Conservation (phyloP, 164 flowering plant species). For the Aristolochia californica region DNA sequence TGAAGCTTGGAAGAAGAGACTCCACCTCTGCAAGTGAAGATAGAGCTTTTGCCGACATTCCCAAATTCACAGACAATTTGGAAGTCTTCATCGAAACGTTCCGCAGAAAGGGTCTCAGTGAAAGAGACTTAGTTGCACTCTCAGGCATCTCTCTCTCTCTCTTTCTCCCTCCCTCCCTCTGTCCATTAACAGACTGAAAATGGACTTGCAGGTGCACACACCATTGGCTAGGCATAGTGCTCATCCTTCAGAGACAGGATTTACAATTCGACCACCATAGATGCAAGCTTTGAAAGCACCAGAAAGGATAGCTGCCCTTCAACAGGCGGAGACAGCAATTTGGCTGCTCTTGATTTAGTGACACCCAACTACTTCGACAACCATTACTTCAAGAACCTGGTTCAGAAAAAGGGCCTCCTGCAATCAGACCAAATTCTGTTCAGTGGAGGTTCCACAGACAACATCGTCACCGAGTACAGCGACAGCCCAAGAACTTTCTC, state of each 20-base stretch:
- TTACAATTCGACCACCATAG: slow-evolving; percentile 30
- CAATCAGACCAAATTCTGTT: slow-evolving; percentile 11
- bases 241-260: slow-evolving; percentile 24
- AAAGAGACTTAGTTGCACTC: slow-evolving; percentile 37
- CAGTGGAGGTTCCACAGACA: slow-evolving; percentile 11
- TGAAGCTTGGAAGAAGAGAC: slow-evolving; percentile 42
- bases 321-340: slow-evolving; percentile 13
- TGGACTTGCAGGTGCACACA: slow-evolving; percentile 26
- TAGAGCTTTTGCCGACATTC: slow-evolving; percentile 23
- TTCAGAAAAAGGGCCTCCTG: slow-evolving; percentile 11
- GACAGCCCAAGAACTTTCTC: slow-evolving; percentile 2
- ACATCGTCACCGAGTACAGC: slow-evolving; percentile 8
- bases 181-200: too few species aligned
- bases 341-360: slow-evolving; percentile 40
- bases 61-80: slow-evolving; percentile 13
- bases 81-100: slow-evolving; percentile 16
- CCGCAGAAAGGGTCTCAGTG: slow-evolving; percentile 19
- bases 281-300: slow-evolving; percentile 28
- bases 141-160: slow-evolving; percentile 17
- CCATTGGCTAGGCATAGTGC: slow-evolving; percentile 44
- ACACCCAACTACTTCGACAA: slow-evolving; percentile 36
- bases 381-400: slow-evolving; percentile 38
- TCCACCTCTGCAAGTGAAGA: slow-evolving; percentile 21
- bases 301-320: slow-evolving; percentile 22
- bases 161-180: too few species aligned